Base-by-base conservation (phyloP, 352 stramenopile genomes). In the Phytophthora pluvialis region DNA sequence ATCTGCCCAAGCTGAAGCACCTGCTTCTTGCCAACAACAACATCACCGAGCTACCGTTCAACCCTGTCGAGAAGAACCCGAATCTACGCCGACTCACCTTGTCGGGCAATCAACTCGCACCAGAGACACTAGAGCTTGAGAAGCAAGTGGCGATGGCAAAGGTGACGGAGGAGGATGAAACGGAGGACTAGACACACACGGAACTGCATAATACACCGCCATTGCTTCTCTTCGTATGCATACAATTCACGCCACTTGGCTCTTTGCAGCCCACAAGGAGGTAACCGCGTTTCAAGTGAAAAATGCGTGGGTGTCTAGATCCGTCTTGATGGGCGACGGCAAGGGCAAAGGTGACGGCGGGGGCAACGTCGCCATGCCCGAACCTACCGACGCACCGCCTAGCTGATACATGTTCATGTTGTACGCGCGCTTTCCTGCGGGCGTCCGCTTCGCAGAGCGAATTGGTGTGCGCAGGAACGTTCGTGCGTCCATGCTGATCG, bases 21-120 rank as follows among this genome's bases (percentile, higher is more conserved):
- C 52, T 97, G 38, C 64, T 97, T 13, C 75, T 97, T 3, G 89
- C 88, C 5, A 90, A 95, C 70, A 97, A 97, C 71, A 39, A 81
- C 5, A 88, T 97, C 61, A 80, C 75, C 0, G 83, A 86, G 40
- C 62, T 97, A 42, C 89, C 89, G 31, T 90, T 94, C 60, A 90
- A 96, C 38, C 88, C 86, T 9, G 45, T 91, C 5, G 79, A 95
- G 56, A 91, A 83, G 36, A 74, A 82, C 1, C 73, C 70, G 2
- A 77, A 79, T n/a, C 62, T 96, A 15, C 82, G 89, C 9, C 78
- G 88, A 11, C 72, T 97, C 12, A 97, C 89, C 26, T 72, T 97
- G 11, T 86, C 79, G 6, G 89, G 87, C 16, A 96, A 96, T 58
- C 64, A 87, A 40, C 52, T 95, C 5, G 51, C 80, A 26, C 55